These are phyloP conservation scores for Debaryomyces sp. DNA, from an alignment of 1,139 yeast species.

Conservation along the genomic window DNA sequence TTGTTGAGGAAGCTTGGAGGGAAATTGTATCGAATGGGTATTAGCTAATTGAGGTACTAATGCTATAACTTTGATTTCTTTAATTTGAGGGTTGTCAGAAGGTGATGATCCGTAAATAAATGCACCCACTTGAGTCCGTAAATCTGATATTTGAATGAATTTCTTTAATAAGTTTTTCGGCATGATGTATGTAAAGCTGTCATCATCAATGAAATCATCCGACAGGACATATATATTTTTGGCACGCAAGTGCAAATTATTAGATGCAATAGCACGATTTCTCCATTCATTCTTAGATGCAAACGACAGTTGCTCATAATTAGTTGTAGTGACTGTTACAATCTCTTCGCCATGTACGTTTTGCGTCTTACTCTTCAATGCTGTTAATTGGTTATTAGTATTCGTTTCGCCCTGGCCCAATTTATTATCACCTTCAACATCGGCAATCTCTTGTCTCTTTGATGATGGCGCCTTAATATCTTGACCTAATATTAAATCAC, in stretches of 20 bases:
- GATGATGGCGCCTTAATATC: conserved; percentile 89
- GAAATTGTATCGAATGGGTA: conserved; percentile 64
- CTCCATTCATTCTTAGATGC: conserved; percentile 93
- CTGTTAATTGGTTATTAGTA: conserved; percentile 57
- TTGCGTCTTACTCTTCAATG: conserved; percentile 80
- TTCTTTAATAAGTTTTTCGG: conserved; percentile 81
- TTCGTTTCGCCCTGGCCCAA: conserved; percentile 39
- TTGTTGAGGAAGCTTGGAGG: conserved; percentile 48
- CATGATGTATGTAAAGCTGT: conserved; percentile 64
- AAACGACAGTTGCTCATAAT: conserved; percentile 83
- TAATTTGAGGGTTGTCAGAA: conserved; percentile 65
- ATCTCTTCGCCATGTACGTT: conserved; percentile 97
- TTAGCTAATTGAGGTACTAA: conserved; percentile 90
- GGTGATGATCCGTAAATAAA: conserved; percentile 79
- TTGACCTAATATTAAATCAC: conserved; percentile 94
- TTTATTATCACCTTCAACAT: conserved; percentile 75
- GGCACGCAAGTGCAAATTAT: conserved; percentile 71
- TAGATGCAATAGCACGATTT: conserved; percentile 77
- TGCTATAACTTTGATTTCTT: conserved; percentile 76
- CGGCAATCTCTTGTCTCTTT: conserved; percentile 75
- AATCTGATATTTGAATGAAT: conserved; percentile 80
- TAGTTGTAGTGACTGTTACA: conserved; percentile 88
- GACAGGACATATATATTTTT: conserved; percentile 73
- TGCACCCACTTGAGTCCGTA: conserved; percentile 83
- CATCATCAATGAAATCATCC: conserved; percentile 54